Base-by-base conservation (phyloP, 1,284 basidiomycete genomes). In the Heterobasidion occidentale region DNA sequence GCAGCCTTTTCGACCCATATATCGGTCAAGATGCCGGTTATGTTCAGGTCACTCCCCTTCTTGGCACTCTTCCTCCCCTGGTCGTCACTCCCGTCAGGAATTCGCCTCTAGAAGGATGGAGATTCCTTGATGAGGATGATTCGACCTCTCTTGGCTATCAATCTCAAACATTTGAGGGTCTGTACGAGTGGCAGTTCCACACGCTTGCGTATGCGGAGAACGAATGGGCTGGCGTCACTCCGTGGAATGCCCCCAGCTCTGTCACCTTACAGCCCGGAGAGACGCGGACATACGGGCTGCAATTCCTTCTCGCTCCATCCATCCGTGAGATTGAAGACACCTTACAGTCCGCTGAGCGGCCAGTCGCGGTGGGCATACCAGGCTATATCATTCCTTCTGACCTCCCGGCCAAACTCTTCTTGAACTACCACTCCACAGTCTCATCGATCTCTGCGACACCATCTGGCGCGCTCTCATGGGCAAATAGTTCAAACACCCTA, bases 151-250 rank as follows among this genome's bases (percentile, higher is more conserved):
- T 78, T 1, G 77, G 69, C 58, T 83, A 82, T 62, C 80, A 82
- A 61, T 80, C 79, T 1, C 81, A 83, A 63, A 82, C 81, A 0
- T 83, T 82, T 61, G 81, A 83, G 63, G 81, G 76, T 0, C 64
- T 81, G 8, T 81, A 81, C 67, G 79, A 81, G 68, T 82, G 80
- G 80, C 77, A 80, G 60, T 81, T 81, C 65, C 81, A 82, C 56
- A 81, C 80, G 1, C 67, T 81, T 19, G 80, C 80, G 0, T 82
- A 80, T 61, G 80, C 80, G 9, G 70, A 81, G 61, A 78, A 79
- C 60, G 80, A 82, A 61, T 82, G 81, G 81, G 68, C 69, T 7
- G 61, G 62, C 27, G 77, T 77, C 38, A 76, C 76, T 0, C 79
- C 81, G 0, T 82, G 80, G 80, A 83, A 82, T 62, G 73, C 73